These are phyloP conservation scores for Microdochium bolleyi DNA, from an alignment of 2,329 filamentous ascomycete genomes.

Conservation along the genomic window DNA sequence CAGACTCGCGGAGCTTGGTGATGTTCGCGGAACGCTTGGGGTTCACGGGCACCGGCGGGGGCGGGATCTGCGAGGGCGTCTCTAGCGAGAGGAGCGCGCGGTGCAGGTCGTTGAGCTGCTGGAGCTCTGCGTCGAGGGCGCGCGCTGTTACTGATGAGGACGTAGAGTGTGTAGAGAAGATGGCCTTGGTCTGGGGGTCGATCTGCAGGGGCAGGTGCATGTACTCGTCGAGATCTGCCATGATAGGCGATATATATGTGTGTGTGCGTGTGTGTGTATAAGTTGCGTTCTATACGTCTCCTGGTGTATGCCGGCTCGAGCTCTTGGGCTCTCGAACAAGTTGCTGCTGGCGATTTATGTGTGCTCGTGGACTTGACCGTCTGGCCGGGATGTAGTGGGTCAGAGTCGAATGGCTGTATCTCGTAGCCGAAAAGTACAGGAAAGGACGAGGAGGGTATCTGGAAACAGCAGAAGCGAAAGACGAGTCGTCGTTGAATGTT, in stretches of 20 bases:
- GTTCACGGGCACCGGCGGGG: conserved; percentile 84
- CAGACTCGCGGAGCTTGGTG: conserved; percentile 81
- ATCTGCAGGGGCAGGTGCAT: conserved; percentile 74
- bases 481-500: neutral
- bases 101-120: conserved; percentile 72
- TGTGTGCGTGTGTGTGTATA: neutral
- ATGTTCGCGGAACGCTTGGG: conserved; percentile 85
- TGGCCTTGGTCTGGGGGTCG: conserved; percentile 72
- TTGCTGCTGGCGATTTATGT: neutral
- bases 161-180: conserved; percentile 36
- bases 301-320: neutral
- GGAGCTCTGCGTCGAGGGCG: conserved; percentile 56
- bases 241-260: neutral
- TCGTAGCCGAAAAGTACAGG: neutral
- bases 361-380: neutral
- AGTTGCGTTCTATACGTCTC: neutral
- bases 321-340: neutral
- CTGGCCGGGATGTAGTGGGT: too few species aligned
- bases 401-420: neutral
- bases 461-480: neutral
- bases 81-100: conserved; percentile 60
- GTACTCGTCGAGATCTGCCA: conserved; percentile 44
- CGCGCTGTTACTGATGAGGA: conserved; percentile 31
- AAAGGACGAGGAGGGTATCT: neutral
- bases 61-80: conserved; percentile 59